These are phyloP conservation scores for Neoascochyta sp. DNA, from an alignment of 2,329 filamentous ascomycete genomes.

Conservation along the genomic window DNA sequence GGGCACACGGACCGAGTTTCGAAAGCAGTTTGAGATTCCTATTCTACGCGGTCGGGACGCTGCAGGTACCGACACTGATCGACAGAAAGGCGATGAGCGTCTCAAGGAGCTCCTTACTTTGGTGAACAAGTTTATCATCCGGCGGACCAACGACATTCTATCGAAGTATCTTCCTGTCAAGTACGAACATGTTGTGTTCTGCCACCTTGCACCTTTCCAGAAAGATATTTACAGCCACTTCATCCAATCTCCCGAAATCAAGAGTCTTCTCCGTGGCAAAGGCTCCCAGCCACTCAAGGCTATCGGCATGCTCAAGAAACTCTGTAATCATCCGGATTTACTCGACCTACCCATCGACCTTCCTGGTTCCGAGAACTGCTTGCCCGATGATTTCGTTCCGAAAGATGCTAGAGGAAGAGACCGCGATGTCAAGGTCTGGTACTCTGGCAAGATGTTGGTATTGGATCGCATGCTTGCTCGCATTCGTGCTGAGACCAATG, in stretches of 20 bases:
- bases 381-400: conserved; percentile 81
- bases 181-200: conserved; percentile 99
- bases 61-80: conserved; percentile 76
- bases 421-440: conserved; percentile 89
- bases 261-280: conserved; percentile 85
- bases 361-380: conserved; percentile 77
- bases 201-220: conserved; percentile 89
- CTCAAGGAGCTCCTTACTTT: conserved; percentile 74
- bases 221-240: conserved; percentile 94
- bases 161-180: conserved; percentile 98
- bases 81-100: conserved; percentile 77
- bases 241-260: conserved; percentile 91
- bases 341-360: conserved; percentile 79
- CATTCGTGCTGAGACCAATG: conserved; percentile 92
- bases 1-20: conserved; percentile 83
- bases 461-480: conserved; percentile 96
- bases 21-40: conserved; percentile 88
- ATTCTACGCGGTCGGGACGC: conserved; percentile 91
- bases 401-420: conserved; percentile 86
- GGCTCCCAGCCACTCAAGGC: conserved; percentile 95
- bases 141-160: conserved; percentile 93
- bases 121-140: conserved; percentile 98
- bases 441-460: conserved; percentile 97
- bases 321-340: conserved; percentile 96
- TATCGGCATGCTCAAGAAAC: conserved; percentile 94